Evolutionary conservation across 805 yeast genomes (phyloP).

Genomic region (Ogataea allantospora): DNA sequence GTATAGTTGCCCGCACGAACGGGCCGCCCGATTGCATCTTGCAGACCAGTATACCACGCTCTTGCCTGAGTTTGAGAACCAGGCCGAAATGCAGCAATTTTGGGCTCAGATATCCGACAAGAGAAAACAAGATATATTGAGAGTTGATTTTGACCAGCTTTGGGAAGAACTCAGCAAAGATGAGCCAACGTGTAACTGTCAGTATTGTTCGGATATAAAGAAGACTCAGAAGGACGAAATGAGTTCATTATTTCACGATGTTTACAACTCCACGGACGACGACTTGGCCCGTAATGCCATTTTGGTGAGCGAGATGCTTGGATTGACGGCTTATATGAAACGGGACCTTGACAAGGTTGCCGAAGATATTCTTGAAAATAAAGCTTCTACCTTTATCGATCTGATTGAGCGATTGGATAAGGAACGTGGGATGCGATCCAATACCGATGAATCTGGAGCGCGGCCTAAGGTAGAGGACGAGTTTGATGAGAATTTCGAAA

Average conservation of each 20-base stretch:
- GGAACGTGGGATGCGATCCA: slow-evolving; percentile 39
- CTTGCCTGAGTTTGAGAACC: slow-evolving; percentile 34
- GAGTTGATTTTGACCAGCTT: slow-evolving; percentile 67
- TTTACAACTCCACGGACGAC: slow-evolving; percentile 24
- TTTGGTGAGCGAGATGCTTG: slow-evolving; percentile 29
- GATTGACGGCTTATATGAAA: slow-evolving; percentile 12
- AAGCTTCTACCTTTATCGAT: slow-evolving; percentile 74
- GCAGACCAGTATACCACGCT: slow-evolving; percentile 8
- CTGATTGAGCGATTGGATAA: slow-evolving; percentile 76
- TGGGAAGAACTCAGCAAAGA: slow-evolving; percentile 61
- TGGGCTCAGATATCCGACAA: slow-evolving; percentile 68
- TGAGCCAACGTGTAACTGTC: slow-evolving; percentile 64
- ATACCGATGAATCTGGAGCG: slow-evolving; percentile 4
- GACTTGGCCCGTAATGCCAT: slow-evolving; percentile 28
- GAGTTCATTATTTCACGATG: slow-evolving; percentile 62
- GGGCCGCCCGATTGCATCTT: slow-evolving; percentile 4
- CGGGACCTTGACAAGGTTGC: slow-evolving; percentile 50
- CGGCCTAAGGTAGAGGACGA: slow-evolving; percentile 24
- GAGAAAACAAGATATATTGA: slow-evolving; percentile 58
- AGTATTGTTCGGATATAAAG: slow-evolving; percentile 74
- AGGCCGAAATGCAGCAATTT: slow-evolving; percentile 48
- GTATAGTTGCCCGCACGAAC: slow-evolving; percentile 8
- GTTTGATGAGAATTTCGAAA: too few species aligned
- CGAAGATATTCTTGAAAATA: slow-evolving; percentile 73
- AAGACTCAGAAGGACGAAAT: slow-evolving; percentile 72